Base-by-base conservation (phyloP, 768 basidiomycete species). In the Rhizopogon roseolus region DNA sequence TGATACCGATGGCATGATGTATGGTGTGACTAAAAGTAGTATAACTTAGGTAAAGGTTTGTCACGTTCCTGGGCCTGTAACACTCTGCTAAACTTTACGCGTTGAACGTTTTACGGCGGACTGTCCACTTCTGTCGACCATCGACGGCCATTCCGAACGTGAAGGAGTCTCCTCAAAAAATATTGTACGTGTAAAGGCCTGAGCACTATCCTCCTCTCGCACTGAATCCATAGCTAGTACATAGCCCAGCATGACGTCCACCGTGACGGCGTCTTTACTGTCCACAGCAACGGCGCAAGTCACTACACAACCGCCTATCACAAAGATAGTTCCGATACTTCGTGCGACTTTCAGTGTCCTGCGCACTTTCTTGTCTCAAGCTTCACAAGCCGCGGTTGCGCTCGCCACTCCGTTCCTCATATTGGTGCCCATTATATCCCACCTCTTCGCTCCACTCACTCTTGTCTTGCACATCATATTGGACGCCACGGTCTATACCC, bases 361-460 rank as follows among this genome's bases (percentile, higher is more conserved):
- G 42, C 58, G 49, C 9, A 32, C 64, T 40, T 34, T 52, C 25
- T 44, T 52, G 14, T 48, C 45, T 16, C 45, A 48, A 22, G 57
- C 38, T 10, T 2, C 49, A 34, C 54, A 53, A 41, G 28, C 54
- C 38, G 37, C 65, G 36, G 41, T 65, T 41, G 50, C 34, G 1
- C n/a, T 49, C 42, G 49, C 48, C 19, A 50, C 54, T 38, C 68
- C 67, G 8, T 25, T 68, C 46, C 53, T 46, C 50, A 45, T 61
- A 17, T 51, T 70, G 40, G 68, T 63, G 56, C 56, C 60, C 17
- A 55, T 68, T 10, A 16, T 68, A 2, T 40, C 61, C 5, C 80
- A 79, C 58, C 34, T 81, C 37, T 59, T 86, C 46, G 75, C 77
- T 2, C 85, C 85, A 1, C 46, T 79, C 46, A 62, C 72, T 29